phyloP scores from a whole-genome alignment of 1,284 basidiomycete genomes.

The Ustilago sp. region DNA sequence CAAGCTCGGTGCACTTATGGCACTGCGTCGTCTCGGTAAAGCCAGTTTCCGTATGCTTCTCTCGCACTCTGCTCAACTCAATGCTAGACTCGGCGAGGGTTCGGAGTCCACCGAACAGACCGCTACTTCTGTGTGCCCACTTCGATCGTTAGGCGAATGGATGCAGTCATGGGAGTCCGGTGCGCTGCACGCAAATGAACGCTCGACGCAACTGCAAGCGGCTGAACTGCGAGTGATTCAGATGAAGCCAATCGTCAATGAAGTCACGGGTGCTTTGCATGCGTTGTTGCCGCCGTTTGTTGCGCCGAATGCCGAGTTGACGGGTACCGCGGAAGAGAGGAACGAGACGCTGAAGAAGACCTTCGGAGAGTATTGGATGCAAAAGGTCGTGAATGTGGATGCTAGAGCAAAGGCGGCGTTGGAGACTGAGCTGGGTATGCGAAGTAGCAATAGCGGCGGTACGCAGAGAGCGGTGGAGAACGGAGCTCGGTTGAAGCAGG shows the following conservation, averaged over 20 bases:
- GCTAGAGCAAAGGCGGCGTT: constrained; percentile 37
- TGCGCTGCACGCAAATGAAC: constrained; percentile 19
- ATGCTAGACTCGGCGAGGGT: constrained; percentile 31
- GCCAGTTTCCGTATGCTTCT: constrained; percentile 60
- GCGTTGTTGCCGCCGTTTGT: constrained; percentile 45
- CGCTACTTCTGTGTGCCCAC: constrained; percentile 28
- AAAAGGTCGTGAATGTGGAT: constrained; percentile 32
- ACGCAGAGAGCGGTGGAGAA: neutral
- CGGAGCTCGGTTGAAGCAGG: constrained; percentile 19
- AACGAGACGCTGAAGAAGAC: constrained; percentile 14
- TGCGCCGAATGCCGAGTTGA: constrained; percentile 31
- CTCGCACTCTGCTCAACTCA: constrained; percentile 32
- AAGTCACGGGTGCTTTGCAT: constrained; percentile 41
- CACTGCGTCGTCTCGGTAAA: constrained; percentile 59
- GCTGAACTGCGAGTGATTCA: constrained; percentile 23
- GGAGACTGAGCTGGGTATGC: constrained; percentile 45
- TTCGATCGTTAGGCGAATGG: constrained; percentile 52
- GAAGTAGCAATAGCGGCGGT: neutral
- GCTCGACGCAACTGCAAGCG: constrained; percentile 7
- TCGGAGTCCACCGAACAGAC: constrained; percentile 10
- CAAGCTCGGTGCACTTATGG: constrained; percentile 66
- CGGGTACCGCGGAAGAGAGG: constrained; percentile 26
- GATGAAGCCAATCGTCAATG: constrained; percentile 36
- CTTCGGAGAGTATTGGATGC: constrained; percentile 51
- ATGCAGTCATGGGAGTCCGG: constrained; percentile 48